These are phyloP conservation scores for Hanseniaspora lachancei DNA, from an alignment of 805 yeast genomes.

Conservation along the genomic window DNA sequence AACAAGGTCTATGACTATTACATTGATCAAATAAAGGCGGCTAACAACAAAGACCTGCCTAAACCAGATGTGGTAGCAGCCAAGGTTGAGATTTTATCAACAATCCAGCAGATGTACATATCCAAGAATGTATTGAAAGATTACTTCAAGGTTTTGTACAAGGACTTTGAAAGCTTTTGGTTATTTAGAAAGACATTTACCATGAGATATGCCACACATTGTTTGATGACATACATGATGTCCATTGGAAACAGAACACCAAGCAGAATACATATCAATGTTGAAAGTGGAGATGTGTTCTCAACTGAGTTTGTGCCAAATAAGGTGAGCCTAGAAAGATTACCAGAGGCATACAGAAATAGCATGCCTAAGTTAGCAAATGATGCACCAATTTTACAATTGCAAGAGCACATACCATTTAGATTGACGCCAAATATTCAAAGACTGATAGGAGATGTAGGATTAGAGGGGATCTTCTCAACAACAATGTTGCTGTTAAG, in stretches of 20 bases:
- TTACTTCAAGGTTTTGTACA: constrained; percentile 56
- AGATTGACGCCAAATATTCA: constrained; percentile 93
- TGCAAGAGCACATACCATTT: constrained; percentile 89
- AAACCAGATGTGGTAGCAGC: constrained; percentile 83
- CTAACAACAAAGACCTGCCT: constrained; percentile 85
- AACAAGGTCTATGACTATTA: constrained; percentile 86
- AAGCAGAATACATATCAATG: constrained; percentile 74
- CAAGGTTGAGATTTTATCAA: constrained; percentile 79
- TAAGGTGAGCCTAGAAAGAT: constrained; percentile 42
- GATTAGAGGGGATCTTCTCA: constrained; percentile 80
- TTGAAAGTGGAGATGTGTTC: constrained; percentile 76
- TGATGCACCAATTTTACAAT: constrained; percentile 69
- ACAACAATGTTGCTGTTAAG: constrained; percentile 76
- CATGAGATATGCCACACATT: constrained; percentile 84
- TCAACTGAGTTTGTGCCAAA: constrained; percentile 93
- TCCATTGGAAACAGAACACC: constrained; percentile 88
- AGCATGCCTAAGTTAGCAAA: constrained; percentile 28
- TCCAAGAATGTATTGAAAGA: constrained; percentile 74
- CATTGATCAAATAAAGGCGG: constrained; percentile 74
- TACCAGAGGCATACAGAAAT: constrained; percentile 29
- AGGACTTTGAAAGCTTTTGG: constrained; percentile 90
- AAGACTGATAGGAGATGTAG: constrained; percentile 84
- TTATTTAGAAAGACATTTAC: constrained; percentile 89
- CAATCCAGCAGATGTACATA: constrained; percentile 75
- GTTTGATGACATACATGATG: constrained; percentile 88